These are phyloP conservation scores for Mortierella sp. DNA, from an alignment of 371 early-diverging fungal species.

Conservation along the genomic window DNA sequence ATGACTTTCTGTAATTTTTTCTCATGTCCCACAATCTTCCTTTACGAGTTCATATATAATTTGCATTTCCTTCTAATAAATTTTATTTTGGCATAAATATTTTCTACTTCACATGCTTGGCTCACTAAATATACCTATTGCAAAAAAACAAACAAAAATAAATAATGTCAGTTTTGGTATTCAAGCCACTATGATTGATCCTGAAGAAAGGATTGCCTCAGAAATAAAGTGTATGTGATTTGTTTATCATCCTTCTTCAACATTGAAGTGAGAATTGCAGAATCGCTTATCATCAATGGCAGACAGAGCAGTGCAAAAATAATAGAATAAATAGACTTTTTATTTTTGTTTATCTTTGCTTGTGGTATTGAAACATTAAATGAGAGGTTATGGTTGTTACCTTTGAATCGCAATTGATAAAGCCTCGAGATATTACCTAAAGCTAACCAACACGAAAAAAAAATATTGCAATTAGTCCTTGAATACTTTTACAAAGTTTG, in stretches of 20 bases:
- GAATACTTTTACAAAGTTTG: not conserved
- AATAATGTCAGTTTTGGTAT: not conserved
- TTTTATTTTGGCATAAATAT: no score
- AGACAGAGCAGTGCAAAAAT: not conserved
- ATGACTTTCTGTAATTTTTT: not conserved
- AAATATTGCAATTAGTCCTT: no score
- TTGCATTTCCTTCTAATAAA: no score
- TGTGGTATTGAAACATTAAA: slow-evolving; percentile 2
- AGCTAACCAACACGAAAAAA: no score
- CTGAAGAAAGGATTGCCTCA: slow-evolving; percentile 26
- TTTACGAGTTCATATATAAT: not conserved
- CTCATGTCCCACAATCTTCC: not conserved
- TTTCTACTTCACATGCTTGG: no score
- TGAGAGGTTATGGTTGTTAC: no score
- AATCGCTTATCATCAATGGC: slow-evolving; percentile 54
- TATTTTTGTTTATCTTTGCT: slow-evolving; percentile 10
- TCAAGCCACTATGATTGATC: not conserved
- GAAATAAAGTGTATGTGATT: slow-evolving; percentile 54
- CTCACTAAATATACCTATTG: not conserved
- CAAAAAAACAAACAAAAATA: not conserved
- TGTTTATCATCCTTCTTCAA: slow-evolving; percentile 53
- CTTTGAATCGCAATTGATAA: no score
- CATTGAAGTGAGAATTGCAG: slow-evolving; percentile 56
- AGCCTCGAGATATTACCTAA: no score
- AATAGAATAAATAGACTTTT: not conserved